Conservation (phyloP, 2,329 filamentous ascomycete genomes). For the Exophiala xenobiotica region DNA sequence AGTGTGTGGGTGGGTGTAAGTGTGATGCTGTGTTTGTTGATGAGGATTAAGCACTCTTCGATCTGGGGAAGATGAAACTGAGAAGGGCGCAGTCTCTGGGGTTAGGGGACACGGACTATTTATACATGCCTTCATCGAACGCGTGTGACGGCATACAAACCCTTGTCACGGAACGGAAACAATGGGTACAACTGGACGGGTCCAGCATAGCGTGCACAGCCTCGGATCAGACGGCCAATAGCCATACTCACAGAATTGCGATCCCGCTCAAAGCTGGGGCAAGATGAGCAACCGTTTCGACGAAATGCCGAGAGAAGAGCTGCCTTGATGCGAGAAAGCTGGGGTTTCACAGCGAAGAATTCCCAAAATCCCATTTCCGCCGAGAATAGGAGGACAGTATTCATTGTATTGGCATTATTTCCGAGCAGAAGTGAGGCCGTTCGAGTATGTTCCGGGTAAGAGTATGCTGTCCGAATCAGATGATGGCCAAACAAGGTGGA, state of each 20-base stretch:
- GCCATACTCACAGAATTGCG: too few relatives aligned
- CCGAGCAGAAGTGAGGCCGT: background rate
- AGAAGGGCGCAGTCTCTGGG: background rate
- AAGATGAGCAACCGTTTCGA: too few relatives aligned
- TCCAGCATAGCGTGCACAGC: too few relatives aligned
- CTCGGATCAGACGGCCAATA: too few relatives aligned
- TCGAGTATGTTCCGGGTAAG: background rate
- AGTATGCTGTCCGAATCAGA: background rate
- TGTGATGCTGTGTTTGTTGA: background rate
- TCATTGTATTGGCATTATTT: background rate
- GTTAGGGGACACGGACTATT: background rate
- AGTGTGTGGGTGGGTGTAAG: background rate
- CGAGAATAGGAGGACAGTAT: background rate
- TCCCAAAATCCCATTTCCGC: background rate
- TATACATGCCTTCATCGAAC: conserved; percentile 2
- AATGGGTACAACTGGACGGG: too few relatives aligned
- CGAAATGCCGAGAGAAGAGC: background rate
- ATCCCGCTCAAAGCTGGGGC: too few relatives aligned
- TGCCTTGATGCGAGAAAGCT: too few relatives aligned
- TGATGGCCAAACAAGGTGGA: background rate
- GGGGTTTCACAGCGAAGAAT: too few relatives aligned
- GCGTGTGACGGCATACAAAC: too few relatives aligned
- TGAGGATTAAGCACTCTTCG: background rate
- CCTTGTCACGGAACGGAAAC: background rate
- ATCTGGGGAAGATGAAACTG: background rate